Evolutionary conservation across 306 rosid species (phyloP).

Genomic region (Castanea mollissima): DNA sequence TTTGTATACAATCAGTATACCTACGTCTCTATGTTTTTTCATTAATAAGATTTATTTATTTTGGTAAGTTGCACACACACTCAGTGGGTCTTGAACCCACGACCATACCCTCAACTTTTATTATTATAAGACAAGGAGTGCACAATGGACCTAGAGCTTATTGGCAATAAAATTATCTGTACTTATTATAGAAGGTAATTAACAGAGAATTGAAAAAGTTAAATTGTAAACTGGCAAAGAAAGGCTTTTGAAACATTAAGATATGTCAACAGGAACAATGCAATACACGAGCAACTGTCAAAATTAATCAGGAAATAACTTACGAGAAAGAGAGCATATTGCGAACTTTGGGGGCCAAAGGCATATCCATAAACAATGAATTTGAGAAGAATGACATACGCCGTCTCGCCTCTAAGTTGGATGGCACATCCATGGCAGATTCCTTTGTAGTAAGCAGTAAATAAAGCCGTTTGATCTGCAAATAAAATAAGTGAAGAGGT

Average conservation of each 20-base stretch:
- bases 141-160: neutral
- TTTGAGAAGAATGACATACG: constrained; percentile 93
- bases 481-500: constrained; percentile 9
- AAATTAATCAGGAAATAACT: constrained; percentile 20
- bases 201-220: neutral
- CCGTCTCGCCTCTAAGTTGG: constrained; percentile 95
- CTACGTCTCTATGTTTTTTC: too few species aligned
- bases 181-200: neutral
- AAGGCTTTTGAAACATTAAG: constrained; percentile 2
- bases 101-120: too few species aligned
- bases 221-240: constrained; percentile 8
- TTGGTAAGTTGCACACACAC: too few species aligned
- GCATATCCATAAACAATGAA: constrained; percentile 97
- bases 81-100: too few species aligned
- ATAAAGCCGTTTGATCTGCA: constrained; percentile 75
- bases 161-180: neutral
- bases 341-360: constrained; percentile 92
- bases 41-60: too few species aligned
- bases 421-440: constrained; percentile 98
- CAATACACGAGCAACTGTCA: neutral
- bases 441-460: constrained; percentile 90
- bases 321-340: constrained; percentile 99
- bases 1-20: too few species aligned
- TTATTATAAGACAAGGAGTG: too few species aligned
- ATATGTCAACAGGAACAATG: constrained; percentile 15